Evolutionary conservation across 805 yeast species (phyloP).

Genomic region (Pichia insulana): DNA sequence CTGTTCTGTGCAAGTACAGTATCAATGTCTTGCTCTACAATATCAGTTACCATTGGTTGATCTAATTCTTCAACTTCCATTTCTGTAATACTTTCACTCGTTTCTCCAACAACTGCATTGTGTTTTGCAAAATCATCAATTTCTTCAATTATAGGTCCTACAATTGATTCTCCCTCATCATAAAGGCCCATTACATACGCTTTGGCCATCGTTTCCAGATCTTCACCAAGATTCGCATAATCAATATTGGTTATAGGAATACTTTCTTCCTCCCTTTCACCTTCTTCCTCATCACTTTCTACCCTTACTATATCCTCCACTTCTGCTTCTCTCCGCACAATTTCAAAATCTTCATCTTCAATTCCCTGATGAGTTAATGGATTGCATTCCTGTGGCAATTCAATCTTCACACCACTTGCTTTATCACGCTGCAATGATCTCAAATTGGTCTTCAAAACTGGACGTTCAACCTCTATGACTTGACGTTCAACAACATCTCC

Average conservation of each 20-base stretch:
- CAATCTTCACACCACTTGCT: slow-evolving; percentile 4
- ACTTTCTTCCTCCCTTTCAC: slow-evolving; percentile 1
- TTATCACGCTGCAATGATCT: slow-evolving; percentile 9
- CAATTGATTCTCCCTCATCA: slow-evolving; percentile 50
- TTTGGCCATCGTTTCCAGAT: slow-evolving; percentile 49
- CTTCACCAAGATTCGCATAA: slow-evolving; percentile 33
- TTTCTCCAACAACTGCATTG: slow-evolving; percentile 38
- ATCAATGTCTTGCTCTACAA: slow-evolving; percentile 35
- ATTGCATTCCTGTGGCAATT: slow-evolving; percentile 15
- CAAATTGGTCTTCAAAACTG: too few species aligned
- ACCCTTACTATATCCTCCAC: slow-evolving; percentile 5
- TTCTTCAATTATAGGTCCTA: slow-evolving; percentile 47
- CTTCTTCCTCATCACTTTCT: neutral
- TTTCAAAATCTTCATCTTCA: slow-evolving; percentile 18
- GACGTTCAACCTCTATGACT: too few species aligned
- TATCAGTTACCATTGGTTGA: slow-evolving; percentile 32
- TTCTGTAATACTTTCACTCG: slow-evolving; percentile 8
- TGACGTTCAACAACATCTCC: too few species aligned
- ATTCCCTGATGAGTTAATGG: slow-evolving; percentile 12
- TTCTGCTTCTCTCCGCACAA: slow-evolving; percentile 13
- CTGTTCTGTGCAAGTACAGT: slow-evolving; percentile 16
- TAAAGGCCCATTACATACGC: slow-evolving; percentile 53
- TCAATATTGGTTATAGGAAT: slow-evolving; percentile 31
- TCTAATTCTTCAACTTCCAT: slow-evolving; percentile 31
- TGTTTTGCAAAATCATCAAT: slow-evolving; percentile 46